Percentiles rank a stretch among this genome's conserved stretches.
Conservation (phyloP, 805 yeast genomes). For the Candida broadrunensis region DNA sequence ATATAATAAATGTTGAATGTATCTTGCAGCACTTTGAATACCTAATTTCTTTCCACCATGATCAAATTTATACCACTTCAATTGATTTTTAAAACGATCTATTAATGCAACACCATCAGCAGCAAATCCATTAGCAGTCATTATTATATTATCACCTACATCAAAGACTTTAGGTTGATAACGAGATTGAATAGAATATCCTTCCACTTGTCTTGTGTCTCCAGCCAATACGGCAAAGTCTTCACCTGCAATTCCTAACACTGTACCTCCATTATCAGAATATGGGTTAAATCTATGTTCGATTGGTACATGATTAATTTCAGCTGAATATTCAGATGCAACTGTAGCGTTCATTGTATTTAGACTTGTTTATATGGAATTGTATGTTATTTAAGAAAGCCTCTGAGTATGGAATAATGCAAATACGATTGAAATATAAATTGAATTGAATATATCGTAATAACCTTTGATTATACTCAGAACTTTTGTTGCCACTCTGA, state of each 20-base stretch:
- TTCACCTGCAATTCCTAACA: slow-evolving; percentile 95
- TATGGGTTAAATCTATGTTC: slow-evolving; percentile 93
- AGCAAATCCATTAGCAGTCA: slow-evolving; percentile 94
- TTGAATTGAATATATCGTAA: too few species aligned
- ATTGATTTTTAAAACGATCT: slow-evolving; percentile 62
- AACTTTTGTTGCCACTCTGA: not conserved
- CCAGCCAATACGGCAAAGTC: slow-evolving; percentile 97
- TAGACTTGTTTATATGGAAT: not conserved
- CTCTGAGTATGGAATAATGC: too few species aligned
- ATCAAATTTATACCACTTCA: slow-evolving; percentile 92
- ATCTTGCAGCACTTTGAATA: slow-evolving; percentile 78
- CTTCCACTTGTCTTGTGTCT: slow-evolving; percentile 95
- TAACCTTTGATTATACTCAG: too few species aligned
- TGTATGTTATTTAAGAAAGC: too few species aligned
- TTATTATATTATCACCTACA: slow-evolving; percentile 81
- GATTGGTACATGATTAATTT: slow-evolving; percentile 58
- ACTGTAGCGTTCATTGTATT: slow-evolving; percentile 39
- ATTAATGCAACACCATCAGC: slow-evolving; percentile 91
- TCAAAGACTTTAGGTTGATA: slow-evolving; percentile 86
- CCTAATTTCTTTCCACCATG: slow-evolving; percentile 67
- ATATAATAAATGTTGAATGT: slow-evolving; percentile 84
- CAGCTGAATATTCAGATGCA: slow-evolving; percentile 66
- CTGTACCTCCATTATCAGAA: slow-evolving; percentile 95
- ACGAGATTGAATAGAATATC: slow-evolving; percentile 90
- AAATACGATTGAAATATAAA: too few species aligned